Evolutionary conservation across 768 basidiomycete genomes (phyloP), one percentile per base, ranked within the genome.

Genomic region (Suillus spraguei): DNA sequence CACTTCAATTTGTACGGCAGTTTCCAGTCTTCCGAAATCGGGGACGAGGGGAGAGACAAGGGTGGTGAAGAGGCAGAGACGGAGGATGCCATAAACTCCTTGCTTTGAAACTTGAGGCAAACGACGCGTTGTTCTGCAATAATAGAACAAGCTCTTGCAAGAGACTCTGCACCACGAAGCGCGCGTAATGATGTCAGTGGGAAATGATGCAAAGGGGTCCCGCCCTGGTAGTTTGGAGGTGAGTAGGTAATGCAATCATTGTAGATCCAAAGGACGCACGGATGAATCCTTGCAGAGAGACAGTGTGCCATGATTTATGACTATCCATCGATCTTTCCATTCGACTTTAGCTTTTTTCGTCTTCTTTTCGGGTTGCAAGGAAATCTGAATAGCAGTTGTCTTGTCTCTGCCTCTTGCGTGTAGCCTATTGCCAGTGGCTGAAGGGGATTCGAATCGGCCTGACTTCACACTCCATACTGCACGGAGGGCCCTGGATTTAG

Each of bases 281-380:
- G 80, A 73, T 35, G 82, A 79, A 32, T 82, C 79, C 68, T 82
- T 85, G 67, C 79, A 85, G 17, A 91, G 69, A 59, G 74, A 79
- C n/a, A 91, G 71, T 24, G 78, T 68, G 0, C 87, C 88, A 28
- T 85, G 81, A 60, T 80, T 77, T 35, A 91, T 81, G n/a, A 89
- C 77, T 50, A 86, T 77, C 84, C 87, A 89, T 5, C 87, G 76
- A 20, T 84, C 79, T 49, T 82, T 80, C 90, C 90, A 91, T 58
- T 88, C 88, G 10, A 85, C 64, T 63, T 80, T 80, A 66, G 71
- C 68, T 70, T 70, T 80, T 39, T 64, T 71, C 46, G 17, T 36
- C 60, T 65, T 69, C 65, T 69, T 76, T 53, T 65, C 74, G 24
- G 64, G 52, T 2, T 66, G 66, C 9, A 35, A 36, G 17, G 60